Percentiles rank a stretch among this genome's conserved stretches.
These are phyloP conservation scores for Paecilomyces sp. DNA, from an alignment of 2,329 filamentous ascomycete species.

Conservation along the genomic window DNA sequence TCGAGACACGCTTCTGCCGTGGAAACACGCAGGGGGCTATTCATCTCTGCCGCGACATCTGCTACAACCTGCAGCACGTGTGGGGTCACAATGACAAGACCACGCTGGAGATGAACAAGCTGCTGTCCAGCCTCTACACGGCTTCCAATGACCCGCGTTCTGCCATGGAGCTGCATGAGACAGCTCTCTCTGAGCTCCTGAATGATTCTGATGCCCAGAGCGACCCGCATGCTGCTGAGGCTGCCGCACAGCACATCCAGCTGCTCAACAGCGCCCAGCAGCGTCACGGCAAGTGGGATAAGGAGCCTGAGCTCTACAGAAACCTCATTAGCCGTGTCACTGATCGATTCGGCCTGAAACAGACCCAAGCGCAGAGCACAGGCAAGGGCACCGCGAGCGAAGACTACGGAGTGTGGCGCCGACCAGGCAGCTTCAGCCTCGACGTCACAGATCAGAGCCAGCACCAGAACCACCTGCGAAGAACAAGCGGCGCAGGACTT, in stretches of 20 bases:
- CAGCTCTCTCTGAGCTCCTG: slow-evolving; percentile 20
- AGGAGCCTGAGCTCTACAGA: neutral
- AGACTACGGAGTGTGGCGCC: neutral
- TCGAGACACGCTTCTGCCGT: slow-evolving; percentile 46
- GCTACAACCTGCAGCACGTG: slow-evolving; percentile 49
- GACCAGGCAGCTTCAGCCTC: neutral
- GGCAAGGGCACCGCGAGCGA: neutral
- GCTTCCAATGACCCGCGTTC: slow-evolving; percentile 23
- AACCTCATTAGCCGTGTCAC: neutral
- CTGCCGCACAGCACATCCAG: slow-evolving; percentile 4
- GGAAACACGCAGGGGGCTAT: slow-evolving; percentile 38
- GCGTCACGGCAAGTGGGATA: neutral
- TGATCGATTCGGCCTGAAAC: neutral
- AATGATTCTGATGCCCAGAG: slow-evolving; percentile 15
- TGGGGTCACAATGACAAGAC: slow-evolving; percentile 42
- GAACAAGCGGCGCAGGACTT: neutral
- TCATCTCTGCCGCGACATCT: slow-evolving; percentile 47
- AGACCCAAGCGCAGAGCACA: neutral
- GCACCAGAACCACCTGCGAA: slow-evolving; percentile 1
- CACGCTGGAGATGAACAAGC: slow-evolving; percentile 43
- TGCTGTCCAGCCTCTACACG: slow-evolving; percentile 46
- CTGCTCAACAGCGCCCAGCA: neutral
- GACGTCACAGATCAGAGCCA: neutral
- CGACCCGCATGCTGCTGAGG: slow-evolving; percentile 14
- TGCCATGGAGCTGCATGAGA: slow-evolving; percentile 23